Percentiles rank a stretch among this genome's conserved stretches.
These are phyloP conservation scores for Serendipita sp. DNA, from an alignment of 768 basidiomycete species.

Conservation along the genomic window DNA sequence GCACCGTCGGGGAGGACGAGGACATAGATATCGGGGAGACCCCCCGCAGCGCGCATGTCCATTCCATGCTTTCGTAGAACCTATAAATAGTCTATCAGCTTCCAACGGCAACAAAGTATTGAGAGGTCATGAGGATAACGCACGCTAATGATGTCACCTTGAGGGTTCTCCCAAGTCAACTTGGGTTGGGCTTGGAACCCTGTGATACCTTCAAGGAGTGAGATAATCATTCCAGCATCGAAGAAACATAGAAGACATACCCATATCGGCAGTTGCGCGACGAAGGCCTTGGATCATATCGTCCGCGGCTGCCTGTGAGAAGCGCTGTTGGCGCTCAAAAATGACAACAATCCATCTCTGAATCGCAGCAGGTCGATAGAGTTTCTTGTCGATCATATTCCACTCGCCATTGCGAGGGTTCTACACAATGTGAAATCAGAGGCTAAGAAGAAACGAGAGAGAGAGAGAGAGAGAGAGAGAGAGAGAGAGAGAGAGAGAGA, in stretches of 20 bases:
- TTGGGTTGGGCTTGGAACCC: constrained; percentile 30
- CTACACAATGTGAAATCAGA: neutral
- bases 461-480: neutral
- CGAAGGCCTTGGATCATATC: constrained; percentile 42
- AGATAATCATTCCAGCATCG: neutral
- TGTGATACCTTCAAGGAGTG: constrained; percentile 33
- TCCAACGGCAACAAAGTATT: neutral
- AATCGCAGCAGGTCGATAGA: constrained; percentile 40
- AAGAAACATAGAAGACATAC: constrained; percentile 25
- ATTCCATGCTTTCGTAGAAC: constrained; percentile 11
- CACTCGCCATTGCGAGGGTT: constrained; percentile 9
- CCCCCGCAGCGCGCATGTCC: constrained; percentile 37
- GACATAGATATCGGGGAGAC: constrained; percentile 41
- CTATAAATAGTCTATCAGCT: neutral
- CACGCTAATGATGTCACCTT: constrained; percentile 35
- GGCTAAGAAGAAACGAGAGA: neutral
- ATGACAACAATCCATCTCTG: constrained; percentile 45
- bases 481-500: neutral
- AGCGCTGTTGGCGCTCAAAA: constrained; percentile 46
- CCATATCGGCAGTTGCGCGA: constrained; percentile 35
- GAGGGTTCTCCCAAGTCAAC: constrained; percentile 40
- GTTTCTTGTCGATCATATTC: constrained; percentile 51
- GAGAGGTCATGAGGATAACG: constrained; percentile 8
- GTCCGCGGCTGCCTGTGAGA: constrained; percentile 29
- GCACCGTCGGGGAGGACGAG: constrained; percentile 57